Evolutionary conservation across 2,329 filamentous ascomycete genomes (phyloP).

Genomic region (Epichloe sibirici): DNA sequence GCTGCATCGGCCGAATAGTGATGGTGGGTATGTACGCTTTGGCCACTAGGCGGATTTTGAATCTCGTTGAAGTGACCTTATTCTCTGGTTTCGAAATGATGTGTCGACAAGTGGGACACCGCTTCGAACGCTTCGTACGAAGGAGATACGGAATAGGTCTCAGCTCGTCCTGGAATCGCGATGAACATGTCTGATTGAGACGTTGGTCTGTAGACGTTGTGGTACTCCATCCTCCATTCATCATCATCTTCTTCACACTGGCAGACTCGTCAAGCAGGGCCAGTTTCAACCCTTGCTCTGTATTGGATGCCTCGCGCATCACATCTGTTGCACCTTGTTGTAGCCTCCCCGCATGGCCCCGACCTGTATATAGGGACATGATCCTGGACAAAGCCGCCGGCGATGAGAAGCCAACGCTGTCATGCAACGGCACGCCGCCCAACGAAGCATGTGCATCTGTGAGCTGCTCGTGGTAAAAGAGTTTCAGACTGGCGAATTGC

Average conservation of each 20-base stretch:
- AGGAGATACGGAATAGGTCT: conserved; percentile 74
- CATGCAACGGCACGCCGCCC: conserved; percentile 29
- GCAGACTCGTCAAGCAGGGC: conserved; percentile 48
- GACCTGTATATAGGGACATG: conserved; percentile 77
- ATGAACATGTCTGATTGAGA: conserved; percentile 37
- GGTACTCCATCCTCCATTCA: conserved; percentile 47
- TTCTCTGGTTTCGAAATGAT: conserved; percentile 90
- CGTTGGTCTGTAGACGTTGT: conserved; percentile 41
- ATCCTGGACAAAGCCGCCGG: conserved; percentile 76
- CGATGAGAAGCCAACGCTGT: conserved; percentile 48
- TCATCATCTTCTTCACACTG: conserved; percentile 50
- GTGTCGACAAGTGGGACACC: conserved; percentile 83
- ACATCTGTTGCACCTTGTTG: conserved; percentile 53
- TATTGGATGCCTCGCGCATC: conserved; percentile 68
- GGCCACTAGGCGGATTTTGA: conserved; percentile 85
- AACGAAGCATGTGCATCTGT: conserved; percentile 45
- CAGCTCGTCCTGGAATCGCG: conserved; percentile 59
- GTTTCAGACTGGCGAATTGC: conserved; percentile 60
- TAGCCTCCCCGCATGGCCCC: conserved; percentile 49
- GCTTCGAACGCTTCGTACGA: conserved; percentile 85
- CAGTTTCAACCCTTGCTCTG: conserved; percentile 59
- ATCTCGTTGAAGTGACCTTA: conserved; percentile 79
- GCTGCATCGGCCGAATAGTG: conserved; percentile 51
- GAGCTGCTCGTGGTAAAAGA: conserved; percentile 74
- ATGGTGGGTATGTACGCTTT: conserved; percentile 79